These are phyloP conservation scores for Priceomyces fermenticarens DNA, from an alignment of 805 yeast species.

Conservation along the genomic window DNA sequence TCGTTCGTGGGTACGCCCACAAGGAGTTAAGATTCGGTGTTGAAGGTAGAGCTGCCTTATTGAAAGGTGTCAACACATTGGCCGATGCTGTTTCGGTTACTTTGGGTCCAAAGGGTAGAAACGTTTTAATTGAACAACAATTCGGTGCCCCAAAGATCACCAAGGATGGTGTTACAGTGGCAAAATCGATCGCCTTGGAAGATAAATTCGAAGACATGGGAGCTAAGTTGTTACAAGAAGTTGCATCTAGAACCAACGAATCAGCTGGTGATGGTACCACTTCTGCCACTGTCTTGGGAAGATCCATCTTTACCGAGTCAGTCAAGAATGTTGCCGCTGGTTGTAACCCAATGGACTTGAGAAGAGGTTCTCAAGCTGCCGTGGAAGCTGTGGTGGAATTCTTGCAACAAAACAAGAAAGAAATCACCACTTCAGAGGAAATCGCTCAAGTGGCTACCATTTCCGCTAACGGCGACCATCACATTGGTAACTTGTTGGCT, in stretches of 20 bases:
- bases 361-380: conserved; percentile 96
- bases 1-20: conserved; percentile 60
- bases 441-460: conserved; percentile 98
- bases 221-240: conserved; percentile 92
- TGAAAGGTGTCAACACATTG: conserved; percentile 90
- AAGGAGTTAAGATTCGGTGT: conserved; percentile 96
- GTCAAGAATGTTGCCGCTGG: conserved; percentile 98
- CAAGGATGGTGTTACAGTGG: conserved; percentile 98
- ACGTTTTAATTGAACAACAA: conserved; percentile 92
- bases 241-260: conserved; percentile 95
- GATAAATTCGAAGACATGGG: conserved; percentile 97
- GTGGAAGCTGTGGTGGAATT: conserved; percentile 88
- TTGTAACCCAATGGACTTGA: conserved; percentile 96
- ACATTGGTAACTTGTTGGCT: conserved; percentile 88
- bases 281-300: conserved; percentile 93
- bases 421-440: conserved; percentile 89
- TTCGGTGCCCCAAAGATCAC: conserved; percentile 98
- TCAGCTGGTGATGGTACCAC: conserved; percentile 99
- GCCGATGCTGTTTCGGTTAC: conserved; percentile 97
- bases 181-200: conserved; percentile 73
- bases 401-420: conserved; percentile 82
- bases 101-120: conserved; percentile 97
- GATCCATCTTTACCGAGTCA: conserved; percentile 91
- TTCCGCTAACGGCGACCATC: conserved; percentile 93
- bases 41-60: conserved; percentile 91